Evolutionary conservation across 2,329 filamentous ascomycete genomes (phyloP).

Genomic region (Cadophora sp.): DNA sequence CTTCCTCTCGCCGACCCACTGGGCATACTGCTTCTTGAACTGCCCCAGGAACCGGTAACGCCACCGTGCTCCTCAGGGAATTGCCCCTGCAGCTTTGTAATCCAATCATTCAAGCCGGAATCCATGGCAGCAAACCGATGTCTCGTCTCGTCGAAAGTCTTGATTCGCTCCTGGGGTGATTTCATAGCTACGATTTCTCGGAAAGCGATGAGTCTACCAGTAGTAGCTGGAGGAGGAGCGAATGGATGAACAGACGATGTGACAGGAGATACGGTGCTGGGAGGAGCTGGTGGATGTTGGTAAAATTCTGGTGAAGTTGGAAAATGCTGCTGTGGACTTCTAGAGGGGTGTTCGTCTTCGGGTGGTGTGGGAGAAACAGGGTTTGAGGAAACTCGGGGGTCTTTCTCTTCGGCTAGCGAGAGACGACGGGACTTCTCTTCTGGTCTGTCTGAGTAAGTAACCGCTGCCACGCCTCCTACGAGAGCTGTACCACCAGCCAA

Average conservation of each 20-base stretch:
- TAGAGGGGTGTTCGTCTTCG: conserved; percentile 50
- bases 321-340: conserved; percentile 35
- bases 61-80: conserved; percentile 60
- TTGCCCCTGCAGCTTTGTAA: conserved; percentile 53
- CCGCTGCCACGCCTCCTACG: conserved; percentile 25
- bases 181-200: conserved; percentile 78
- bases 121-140: conserved; percentile 74
- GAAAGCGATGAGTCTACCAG: conserved; percentile 53
- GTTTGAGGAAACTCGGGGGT: conserved; percentile 47
- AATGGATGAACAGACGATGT: conserved; percentile 26
- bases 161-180: conserved; percentile 71
- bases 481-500: conserved; percentile 28
- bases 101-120: conserved; percentile 72
- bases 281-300: conserved; percentile 21
- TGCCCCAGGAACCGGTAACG: conserved; percentile 37
- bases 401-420: conserved; percentile 56
- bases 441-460: conserved; percentile 20
- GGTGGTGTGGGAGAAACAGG: conserved; percentile 48
- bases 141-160: conserved; percentile 75
- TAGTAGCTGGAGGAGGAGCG: conserved; percentile 10
- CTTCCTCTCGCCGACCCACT: conserved; percentile 35
- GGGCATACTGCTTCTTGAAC: conserved; percentile 28
- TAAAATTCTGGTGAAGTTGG: conserved; percentile 23
- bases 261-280: conserved; percentile 30
- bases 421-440: conserved; percentile 37